phyloP scores from a whole-genome alignment of 192 early-diverging fungal species.

The Phlyctochytrium bullatum region DNA sequence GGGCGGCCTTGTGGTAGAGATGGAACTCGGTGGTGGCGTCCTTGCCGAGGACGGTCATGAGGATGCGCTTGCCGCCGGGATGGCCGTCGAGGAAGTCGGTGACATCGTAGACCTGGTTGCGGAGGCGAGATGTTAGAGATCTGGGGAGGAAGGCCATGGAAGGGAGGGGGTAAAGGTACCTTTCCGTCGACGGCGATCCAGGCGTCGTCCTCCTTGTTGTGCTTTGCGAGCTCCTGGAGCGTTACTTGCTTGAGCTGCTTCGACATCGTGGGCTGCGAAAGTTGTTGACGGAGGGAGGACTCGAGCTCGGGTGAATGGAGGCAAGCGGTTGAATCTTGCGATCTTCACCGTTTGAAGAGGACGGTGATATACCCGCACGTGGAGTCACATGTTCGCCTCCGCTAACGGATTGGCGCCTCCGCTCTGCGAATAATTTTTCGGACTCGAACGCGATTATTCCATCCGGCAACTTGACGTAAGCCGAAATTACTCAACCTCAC shows the following conservation, averaged over 20 bases:
- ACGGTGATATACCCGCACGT: too few relatives aligned
- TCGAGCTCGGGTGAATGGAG: too few relatives aligned
- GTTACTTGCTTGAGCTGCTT: background rate
- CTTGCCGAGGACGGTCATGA: conserved; percentile 70
- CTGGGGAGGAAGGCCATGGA: background rate
- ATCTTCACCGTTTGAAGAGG: too few relatives aligned
- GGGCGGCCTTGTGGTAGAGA: conserved; percentile 46
- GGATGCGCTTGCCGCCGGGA: conserved; percentile 76
- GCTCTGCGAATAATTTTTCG: too few relatives aligned
- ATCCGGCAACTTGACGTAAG: too few relatives aligned
- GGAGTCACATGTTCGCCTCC: too few relatives aligned
- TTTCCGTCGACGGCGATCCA: conserved; percentile 49
- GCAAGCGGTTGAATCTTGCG: too few relatives aligned
- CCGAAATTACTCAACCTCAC: too few relatives aligned
- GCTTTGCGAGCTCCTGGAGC: conserved; percentile 17
- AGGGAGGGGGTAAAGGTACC: conserved; percentile 36
- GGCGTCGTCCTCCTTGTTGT: conserved; percentile 44
- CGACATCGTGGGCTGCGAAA: too few relatives aligned
- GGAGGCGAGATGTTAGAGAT: conserved; percentile 16
- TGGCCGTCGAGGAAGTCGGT: conserved; percentile 70
- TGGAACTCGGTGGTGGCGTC: conserved; percentile 69
- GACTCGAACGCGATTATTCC: too few relatives aligned
- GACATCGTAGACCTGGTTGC: conserved; percentile 67
- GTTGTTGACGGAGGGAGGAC: too few relatives aligned
- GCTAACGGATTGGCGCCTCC: too few relatives aligned